phyloP scores from a whole-genome alignment of 441 rosid species.

The Croton setiger region DNA sequence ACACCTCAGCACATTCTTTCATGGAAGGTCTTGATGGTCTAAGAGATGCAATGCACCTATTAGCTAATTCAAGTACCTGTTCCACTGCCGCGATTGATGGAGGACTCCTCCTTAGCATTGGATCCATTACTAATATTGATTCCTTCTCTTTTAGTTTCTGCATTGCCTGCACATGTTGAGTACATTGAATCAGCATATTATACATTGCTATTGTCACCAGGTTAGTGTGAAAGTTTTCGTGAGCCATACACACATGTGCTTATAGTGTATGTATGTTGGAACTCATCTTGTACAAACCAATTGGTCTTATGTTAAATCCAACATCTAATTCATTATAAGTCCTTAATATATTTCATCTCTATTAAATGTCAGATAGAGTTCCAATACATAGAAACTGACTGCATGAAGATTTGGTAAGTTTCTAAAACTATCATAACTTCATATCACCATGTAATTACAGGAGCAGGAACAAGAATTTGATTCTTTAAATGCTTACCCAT shows the following conservation, averaged over 20 bases:
- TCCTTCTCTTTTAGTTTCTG: constrained; percentile 57
- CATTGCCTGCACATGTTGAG: constrained; percentile 54
- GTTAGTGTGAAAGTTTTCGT: no score
- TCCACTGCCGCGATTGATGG: constrained; percentile 54
- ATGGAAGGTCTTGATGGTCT: constrained; percentile 71
- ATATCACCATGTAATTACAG: background rate
- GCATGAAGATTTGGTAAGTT: constrained; percentile 1
- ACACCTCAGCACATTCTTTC: constrained; percentile 63
- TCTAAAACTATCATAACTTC: background rate
- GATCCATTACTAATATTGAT: constrained; percentile 68
- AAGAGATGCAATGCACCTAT: constrained; percentile 45
- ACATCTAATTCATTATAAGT: no score
- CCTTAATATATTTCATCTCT: no score
- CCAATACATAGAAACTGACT: background rate
- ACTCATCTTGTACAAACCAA: no score
- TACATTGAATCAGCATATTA: background rate
- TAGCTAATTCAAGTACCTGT: constrained; percentile 63
- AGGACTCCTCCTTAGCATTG: constrained; percentile 56
- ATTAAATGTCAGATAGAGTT: background rate
- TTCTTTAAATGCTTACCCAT: constrained; percentile 44
- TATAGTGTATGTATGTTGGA: no score
- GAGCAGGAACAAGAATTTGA: background rate
- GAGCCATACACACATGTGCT: no score
- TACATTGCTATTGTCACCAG: no score
- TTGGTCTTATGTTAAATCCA: no score